Conservation (phyloP, 805 yeast genomes). For the Candida tibetensis region DNA sequence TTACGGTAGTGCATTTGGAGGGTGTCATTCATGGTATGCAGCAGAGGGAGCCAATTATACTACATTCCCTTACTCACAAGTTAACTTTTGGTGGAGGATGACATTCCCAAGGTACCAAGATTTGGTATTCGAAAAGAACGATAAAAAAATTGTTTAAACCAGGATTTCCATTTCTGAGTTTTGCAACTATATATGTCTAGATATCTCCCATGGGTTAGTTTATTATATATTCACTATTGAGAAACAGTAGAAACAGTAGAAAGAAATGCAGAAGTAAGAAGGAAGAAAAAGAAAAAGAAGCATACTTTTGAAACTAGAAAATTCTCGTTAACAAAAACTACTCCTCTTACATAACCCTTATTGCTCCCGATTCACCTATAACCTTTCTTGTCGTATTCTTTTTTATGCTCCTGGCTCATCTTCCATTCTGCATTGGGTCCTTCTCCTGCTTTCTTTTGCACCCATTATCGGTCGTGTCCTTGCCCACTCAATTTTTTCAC, state of each 20-base stretch:
- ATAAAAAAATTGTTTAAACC: constrained; percentile 3
- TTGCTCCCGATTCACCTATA: too few relatives aligned
- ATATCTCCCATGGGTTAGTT: too few relatives aligned
- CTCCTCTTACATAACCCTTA: too few relatives aligned
- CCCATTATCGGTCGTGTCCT: too few relatives aligned
- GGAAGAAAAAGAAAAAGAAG: too few relatives aligned
- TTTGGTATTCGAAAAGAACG: constrained; percentile 11
- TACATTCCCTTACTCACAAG: constrained; percentile 38
- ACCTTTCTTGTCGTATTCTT: too few relatives aligned
- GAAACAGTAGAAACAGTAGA: constrained; percentile 1
- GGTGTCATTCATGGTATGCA: constrained; percentile 41
- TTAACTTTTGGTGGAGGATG: constrained; percentile 28
- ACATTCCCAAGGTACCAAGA: constrained; percentile 26
- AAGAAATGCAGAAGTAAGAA: constrained; percentile 3
- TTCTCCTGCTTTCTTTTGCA: too few relatives aligned
- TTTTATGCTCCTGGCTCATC: too few relatives aligned
- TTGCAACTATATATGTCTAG: constrained; percentile 1
- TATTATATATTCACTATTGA: too few relatives aligned
- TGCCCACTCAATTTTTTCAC: constrained; percentile 5
- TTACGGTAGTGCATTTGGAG: constrained; percentile 39
- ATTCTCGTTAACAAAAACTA: too few relatives aligned
- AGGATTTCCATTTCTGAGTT: not conserved
- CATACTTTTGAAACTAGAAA: too few relatives aligned
- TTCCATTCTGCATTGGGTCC: too few relatives aligned
- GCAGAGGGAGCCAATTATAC: constrained; percentile 27